Percentiles rank a stretch among this genome's conserved stretches.
Conservation (phyloP, 805 yeast species). For the Yueomyces sinensis region DNA sequence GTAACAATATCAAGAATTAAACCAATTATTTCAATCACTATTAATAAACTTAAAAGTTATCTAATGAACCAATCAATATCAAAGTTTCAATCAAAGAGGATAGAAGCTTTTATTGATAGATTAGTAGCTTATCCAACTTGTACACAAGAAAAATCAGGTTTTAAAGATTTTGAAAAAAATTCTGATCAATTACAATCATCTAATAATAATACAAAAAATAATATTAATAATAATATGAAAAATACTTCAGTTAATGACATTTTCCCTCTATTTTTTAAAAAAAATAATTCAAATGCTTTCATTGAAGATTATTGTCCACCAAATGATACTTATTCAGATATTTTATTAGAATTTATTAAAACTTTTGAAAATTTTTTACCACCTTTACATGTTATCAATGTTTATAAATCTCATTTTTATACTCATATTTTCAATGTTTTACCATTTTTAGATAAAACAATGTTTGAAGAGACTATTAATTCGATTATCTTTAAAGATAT, state of each 20-base stretch:
- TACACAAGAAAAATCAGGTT: background rate
- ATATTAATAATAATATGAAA: background rate
- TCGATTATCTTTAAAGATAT: slow-evolving; percentile 7
- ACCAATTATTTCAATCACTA: background rate
- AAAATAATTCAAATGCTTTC: slow-evolving; percentile 9
- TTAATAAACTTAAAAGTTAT: slow-evolving; percentile 13
- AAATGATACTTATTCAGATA: slow-evolving; percentile 10
- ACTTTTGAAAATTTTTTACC: slow-evolving; percentile 17
- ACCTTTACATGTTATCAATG: slow-evolving; percentile 11
- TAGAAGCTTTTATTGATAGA: slow-evolving; percentile 17
- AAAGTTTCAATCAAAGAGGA: slow-evolving; percentile 10
- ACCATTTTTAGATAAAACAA: slow-evolving; percentile 16
- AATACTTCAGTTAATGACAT: background rate
- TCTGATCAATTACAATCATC: background rate
- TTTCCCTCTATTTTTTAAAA: background rate
- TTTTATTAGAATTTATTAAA: slow-evolving; percentile 11
- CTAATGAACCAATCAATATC: slow-evolving; percentile 15
- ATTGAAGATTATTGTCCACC: slow-evolving; percentile 19
- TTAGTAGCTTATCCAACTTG: slow-evolving; percentile 4
- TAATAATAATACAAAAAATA: background rate
- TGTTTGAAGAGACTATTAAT: slow-evolving; percentile 19
- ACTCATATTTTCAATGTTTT: slow-evolving; percentile 16
- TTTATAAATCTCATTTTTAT: slow-evolving; percentile 17
- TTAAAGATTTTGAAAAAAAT: no score
- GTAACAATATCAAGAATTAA: slow-evolving; percentile 5